These are phyloP conservation scores for Fusarium abutilonis DNA, from an alignment of 2,329 filamentous ascomycete genomes.

Conservation along the genomic window DNA sequence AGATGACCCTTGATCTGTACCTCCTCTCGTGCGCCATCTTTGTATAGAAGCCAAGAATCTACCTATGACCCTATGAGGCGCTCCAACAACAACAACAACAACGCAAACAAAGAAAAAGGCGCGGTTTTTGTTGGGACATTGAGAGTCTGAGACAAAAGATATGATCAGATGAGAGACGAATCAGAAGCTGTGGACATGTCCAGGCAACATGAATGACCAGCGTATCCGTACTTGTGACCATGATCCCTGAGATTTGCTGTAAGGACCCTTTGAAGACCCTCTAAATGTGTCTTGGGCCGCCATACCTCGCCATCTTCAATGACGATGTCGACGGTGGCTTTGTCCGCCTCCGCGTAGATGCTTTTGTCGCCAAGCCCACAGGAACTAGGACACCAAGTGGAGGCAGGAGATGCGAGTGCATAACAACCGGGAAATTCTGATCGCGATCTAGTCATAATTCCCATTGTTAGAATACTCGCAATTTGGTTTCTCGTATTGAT, in stretches of 20 bases:
- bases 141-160: constrained; percentile 8
- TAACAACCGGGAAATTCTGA: constrained; percentile 4
- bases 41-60: constrained; percentile 22
- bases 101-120: constrained; percentile 22
- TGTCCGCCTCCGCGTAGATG: constrained; percentile 27
- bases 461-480: constrained; percentile 9
- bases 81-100: constrained; percentile 24
- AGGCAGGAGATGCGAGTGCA: constrained; percentile 1
- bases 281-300: neutral
- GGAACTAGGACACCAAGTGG: neutral
- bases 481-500: constrained; percentile 14
- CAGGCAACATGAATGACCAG: constrained; percentile 5
- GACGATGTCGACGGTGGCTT: constrained; percentile 24
- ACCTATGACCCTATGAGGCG: constrained; percentile 26
- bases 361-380: constrained; percentile 6
- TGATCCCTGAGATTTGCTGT: constrained; percentile 20
- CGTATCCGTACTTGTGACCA: neutral
- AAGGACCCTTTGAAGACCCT: constrained; percentile 26
- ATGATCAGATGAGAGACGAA: constrained; percentile 6
- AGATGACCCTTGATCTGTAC: constrained; percentile 15
- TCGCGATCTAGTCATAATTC: constrained; percentile 17
- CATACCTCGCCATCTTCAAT: constrained; percentile 11
- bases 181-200: neutral
- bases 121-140: constrained; percentile 7
- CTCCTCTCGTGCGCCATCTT: constrained; percentile 5